Conservation (phyloP, 345 rosid species). For the Sisymbrium irio region DNA sequence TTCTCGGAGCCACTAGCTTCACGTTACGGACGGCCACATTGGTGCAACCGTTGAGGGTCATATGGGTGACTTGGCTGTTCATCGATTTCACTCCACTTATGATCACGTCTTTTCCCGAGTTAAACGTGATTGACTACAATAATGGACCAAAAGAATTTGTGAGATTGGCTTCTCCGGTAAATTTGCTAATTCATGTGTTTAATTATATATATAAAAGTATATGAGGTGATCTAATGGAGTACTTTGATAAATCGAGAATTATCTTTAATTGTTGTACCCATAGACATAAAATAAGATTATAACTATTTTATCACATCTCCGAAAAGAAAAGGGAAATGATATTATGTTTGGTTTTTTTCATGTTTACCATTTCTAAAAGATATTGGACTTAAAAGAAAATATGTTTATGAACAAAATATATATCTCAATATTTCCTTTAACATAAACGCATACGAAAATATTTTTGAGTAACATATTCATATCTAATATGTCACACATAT, state of each 20-base stretch:
- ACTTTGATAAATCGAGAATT: not conserved
- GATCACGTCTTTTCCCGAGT: constrained; percentile 33
- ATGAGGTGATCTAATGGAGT: not conserved
- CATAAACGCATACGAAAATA: not conserved
- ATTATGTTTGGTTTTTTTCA: not conserved
- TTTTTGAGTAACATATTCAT: no score
- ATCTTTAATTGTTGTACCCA: not conserved
- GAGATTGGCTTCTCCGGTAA: not conserved
- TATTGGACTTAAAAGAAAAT: no score
- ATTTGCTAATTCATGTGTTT: not conserved
- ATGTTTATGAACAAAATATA: not conserved
- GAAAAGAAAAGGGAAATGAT: no score
- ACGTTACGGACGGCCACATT: constrained; percentile 42
- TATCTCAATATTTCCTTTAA: not conserved
- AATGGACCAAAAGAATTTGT: not conserved
- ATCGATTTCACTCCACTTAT: constrained; percentile 48
- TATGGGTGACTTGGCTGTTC: constrained; percentile 48
- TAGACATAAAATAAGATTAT: not conserved
- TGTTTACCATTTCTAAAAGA: not conserved
- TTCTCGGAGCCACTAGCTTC: constrained; percentile 35
- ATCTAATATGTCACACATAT: not conserved
- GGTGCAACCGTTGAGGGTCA: constrained; percentile 40
- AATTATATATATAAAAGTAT: no score
- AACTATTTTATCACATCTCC: no score
- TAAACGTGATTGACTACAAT: constrained; percentile 42